Base-by-base conservation (phyloP, 352 stramenopile species). In the Lagenidium giganteum region DNA sequence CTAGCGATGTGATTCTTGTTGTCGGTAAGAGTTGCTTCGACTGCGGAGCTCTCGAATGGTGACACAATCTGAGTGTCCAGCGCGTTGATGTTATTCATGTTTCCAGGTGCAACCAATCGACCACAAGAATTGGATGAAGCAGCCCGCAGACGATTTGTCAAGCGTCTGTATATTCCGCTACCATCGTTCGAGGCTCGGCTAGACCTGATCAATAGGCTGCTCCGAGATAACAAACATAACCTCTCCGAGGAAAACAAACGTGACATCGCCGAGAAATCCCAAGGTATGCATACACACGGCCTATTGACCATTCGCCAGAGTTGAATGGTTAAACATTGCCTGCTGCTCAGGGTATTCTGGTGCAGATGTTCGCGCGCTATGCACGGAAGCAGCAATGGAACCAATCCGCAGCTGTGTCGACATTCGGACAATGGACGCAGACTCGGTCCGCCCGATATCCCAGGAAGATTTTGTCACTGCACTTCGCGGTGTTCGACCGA, bases 81-180 rank as follows among this genome's bases (percentile, higher is more conserved):
- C n/a, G n/a, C n/a, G n/a, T n/a, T n/a, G n/a, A n/a, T n/a, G n/a
- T 26, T 28, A 9, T 26, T 50, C 11, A 8, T 40, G 39, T 24
- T 27, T 57, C 14, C 29, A 83, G 89, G 96, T 29, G 96, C 96
- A 0, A 99, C 96, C 1, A 99, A 99, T 54, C 74, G 92, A 47
- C 96, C 96, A 14, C 89, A 98, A 67, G 96, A 99, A 57, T 71
- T 99, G 9, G 96, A 99, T 51, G 96, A 99, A 77, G 96, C 96
- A 31, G 96, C 95, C 12, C 77, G 95, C 16, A 75, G 96, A 42
- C 86, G 96, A 43, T 98, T 99, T 47, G 95, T 98, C 18, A 99
- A 99, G 62, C 80, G 93, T 26, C 68, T 99, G 18, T 98, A 99
- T 61, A 98, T 99, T 53, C 95, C 95, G 8, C 59, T 99, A 12